Evolutionary conservation across 2,329 filamentous ascomycete species (phyloP).

Genomic region (Pyrenophora graminea): DNA sequence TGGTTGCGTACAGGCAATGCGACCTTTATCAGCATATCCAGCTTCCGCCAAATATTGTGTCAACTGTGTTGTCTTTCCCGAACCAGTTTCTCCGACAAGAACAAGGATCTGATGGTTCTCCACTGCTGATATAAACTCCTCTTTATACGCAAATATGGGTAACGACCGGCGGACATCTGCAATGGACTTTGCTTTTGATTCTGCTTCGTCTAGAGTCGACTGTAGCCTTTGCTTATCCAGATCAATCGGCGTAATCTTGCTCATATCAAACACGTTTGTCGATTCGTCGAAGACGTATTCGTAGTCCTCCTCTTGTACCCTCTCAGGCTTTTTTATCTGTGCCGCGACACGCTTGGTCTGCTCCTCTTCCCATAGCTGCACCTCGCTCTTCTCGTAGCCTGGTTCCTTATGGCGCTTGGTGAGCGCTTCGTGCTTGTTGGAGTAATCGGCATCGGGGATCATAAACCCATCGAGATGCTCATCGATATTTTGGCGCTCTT

Average conservation of each 20-base stretch:
- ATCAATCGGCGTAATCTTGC: slow-evolving; percentile 67
- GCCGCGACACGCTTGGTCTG: slow-evolving; percentile 80
- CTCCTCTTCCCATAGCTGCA: slow-evolving; percentile 94
- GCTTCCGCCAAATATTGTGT: slow-evolving; percentile 87
- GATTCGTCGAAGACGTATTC: slow-evolving; percentile 90
- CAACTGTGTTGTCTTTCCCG: slow-evolving; percentile 93
- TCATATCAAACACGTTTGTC: slow-evolving; percentile 82
- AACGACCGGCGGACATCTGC: slow-evolving; percentile 89
- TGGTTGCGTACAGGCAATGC: slow-evolving; percentile 91
- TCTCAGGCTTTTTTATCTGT: slow-evolving; percentile 63
- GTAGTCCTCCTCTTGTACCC: slow-evolving; percentile 80
- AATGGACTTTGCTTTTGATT: slow-evolving; percentile 84
- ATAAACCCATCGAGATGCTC: slow-evolving; percentile 90
- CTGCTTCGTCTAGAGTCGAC: slow-evolving; percentile 82
- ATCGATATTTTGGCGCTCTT: slow-evolving; percentile 85
- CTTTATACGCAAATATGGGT: slow-evolving; percentile 73
- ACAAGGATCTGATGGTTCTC: slow-evolving; percentile 84
- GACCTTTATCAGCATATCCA: slow-evolving; percentile 62
- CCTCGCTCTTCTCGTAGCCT: slow-evolving; percentile 88
- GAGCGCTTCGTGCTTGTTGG: slow-evolving; percentile 87
- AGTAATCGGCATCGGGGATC: slow-evolving; percentile 86
- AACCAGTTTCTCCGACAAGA: slow-evolving; percentile 92
- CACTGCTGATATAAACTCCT: slow-evolving; percentile 86
- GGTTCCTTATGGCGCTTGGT: slow-evolving; percentile 87
- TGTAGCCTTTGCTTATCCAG: slow-evolving; percentile 79